Conservation (phyloP, 2,329 filamentous ascomycete genomes). For the Dothidotthia symphoricarpi region DNA sequence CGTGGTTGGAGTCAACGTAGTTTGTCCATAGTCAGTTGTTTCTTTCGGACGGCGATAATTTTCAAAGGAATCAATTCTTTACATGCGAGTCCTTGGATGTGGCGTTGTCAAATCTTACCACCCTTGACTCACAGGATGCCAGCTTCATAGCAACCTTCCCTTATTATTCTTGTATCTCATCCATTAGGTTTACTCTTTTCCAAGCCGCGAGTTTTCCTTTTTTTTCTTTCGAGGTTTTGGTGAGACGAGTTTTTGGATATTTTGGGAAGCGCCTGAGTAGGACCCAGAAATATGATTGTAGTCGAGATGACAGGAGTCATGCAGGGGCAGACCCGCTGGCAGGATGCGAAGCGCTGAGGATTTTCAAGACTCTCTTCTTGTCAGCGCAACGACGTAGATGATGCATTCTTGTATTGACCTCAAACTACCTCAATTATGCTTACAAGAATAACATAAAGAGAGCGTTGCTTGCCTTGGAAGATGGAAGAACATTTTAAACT, state of each 20-base stretch:
- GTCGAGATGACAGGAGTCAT: constrained; percentile 7
- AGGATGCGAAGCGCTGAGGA: neutral
- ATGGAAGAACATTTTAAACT: neutral
- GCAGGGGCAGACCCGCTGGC: constrained; percentile 5
- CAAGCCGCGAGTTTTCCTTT: too few relatives aligned
- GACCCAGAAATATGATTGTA: neutral
- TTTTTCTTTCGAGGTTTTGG: neutral
- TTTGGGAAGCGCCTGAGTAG: constrained; percentile 3
- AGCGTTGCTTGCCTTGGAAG: neutral
- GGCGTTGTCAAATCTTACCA: too few relatives aligned
- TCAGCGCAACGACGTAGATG: constrained; percentile 1
- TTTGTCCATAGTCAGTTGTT: too few relatives aligned
- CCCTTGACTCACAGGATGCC: too few relatives aligned
- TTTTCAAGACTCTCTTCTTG: neutral
- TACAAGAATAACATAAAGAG: constrained; percentile 1
- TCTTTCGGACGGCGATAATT: too few relatives aligned
- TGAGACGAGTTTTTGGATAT: constrained; percentile 2
- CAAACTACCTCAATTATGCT: constrained; percentile 8
- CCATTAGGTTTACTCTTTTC: too few relatives aligned
- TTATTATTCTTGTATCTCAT: too few relatives aligned
- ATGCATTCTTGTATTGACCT: constrained; percentile 1
- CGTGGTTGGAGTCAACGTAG: too few relatives aligned
- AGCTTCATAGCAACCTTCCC: too few relatives aligned
- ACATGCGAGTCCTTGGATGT: too few relatives aligned
- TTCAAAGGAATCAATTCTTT: too few relatives aligned